Conservation (phyloP, 257 asterid species). For the Sherardia arvensis region DNA sequence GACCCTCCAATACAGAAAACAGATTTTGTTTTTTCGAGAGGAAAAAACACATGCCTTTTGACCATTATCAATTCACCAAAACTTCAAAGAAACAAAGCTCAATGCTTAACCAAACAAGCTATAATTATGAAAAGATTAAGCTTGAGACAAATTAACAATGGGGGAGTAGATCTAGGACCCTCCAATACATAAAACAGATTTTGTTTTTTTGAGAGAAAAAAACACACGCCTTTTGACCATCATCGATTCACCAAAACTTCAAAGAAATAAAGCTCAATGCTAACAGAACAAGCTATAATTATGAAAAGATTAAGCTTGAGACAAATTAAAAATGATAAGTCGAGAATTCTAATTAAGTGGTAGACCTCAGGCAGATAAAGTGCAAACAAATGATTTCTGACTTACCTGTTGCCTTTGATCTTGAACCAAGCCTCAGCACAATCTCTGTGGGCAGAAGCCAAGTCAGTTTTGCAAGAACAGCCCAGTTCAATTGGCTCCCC, state of each 20-base stretch:
- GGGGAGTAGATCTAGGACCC: no score
- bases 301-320: neutral
- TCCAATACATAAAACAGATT: no score
- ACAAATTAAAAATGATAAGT: no score
- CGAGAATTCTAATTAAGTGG: no score
- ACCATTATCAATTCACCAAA: no score
- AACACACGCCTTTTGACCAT: no score
- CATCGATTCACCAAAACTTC: no score
- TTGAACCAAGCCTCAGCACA: constrained; percentile 90
- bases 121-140: neutral
- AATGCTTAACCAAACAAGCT: neutral
- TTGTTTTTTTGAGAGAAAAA: no score
- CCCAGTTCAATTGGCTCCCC: constrained; percentile 59
- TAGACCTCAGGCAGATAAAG: neutral
- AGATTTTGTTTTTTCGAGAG: no score
- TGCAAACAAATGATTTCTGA: neutral
- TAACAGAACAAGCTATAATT: neutral
- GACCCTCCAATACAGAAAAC: no score
- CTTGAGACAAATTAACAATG: neutral
- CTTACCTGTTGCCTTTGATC: constrained; percentile 80
- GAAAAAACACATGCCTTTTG: no score
- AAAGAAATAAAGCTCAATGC: neutral
- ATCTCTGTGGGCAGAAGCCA: constrained; percentile 77
- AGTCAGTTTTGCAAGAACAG: constrained; percentile 70
- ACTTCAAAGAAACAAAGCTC: neutral